phyloP scores from a whole-genome alignment of 1,284 basidiomycete species.

The Sparassis latifolia region DNA sequence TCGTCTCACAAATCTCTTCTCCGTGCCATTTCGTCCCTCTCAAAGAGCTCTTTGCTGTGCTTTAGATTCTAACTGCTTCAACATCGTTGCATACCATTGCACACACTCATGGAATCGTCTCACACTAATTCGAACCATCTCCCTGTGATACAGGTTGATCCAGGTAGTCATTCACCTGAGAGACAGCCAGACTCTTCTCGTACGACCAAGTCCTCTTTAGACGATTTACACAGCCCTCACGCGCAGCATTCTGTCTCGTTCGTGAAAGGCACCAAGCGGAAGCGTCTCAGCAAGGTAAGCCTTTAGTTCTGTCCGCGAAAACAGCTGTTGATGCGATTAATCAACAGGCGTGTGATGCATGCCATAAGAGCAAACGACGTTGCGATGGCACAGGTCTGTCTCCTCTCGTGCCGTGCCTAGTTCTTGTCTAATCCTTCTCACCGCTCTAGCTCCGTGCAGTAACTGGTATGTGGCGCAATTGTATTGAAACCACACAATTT shows the following conservation, averaged over 20 bases:
- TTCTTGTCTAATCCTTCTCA: slow-evolving; percentile 5
- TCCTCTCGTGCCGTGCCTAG: slow-evolving; percentile 8
- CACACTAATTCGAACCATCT: neutral
- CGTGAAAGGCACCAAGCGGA: slow-evolving; percentile 31
- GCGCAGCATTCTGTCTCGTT: slow-evolving; percentile 25
- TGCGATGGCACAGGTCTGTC: slow-evolving; percentile 65
- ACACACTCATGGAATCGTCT: neutral
- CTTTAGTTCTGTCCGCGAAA: neutral
- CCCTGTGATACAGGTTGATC: slow-evolving; percentile 1
- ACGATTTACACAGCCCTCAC: neutral
- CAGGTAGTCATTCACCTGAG: neutral
- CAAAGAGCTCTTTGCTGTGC: too few species aligned
- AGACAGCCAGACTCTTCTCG: too few species aligned
- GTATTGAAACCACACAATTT: neutral
- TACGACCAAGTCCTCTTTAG: neutral
- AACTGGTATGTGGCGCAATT: slow-evolving; percentile 53
- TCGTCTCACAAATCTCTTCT: neutral
- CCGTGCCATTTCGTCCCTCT: too few species aligned
- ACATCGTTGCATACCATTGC: too few species aligned
- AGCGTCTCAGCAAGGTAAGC: slow-evolving; percentile 48
- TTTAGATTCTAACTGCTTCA: too few species aligned
- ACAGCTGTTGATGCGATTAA: too few species aligned
- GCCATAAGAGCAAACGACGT: slow-evolving; percentile 76
- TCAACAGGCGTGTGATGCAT: slow-evolving; percentile 69
- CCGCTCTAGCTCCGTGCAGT: slow-evolving; percentile 59